Base-by-base conservation (phyloP, 345 rosid species). In the Litchi chinensis region DNA sequence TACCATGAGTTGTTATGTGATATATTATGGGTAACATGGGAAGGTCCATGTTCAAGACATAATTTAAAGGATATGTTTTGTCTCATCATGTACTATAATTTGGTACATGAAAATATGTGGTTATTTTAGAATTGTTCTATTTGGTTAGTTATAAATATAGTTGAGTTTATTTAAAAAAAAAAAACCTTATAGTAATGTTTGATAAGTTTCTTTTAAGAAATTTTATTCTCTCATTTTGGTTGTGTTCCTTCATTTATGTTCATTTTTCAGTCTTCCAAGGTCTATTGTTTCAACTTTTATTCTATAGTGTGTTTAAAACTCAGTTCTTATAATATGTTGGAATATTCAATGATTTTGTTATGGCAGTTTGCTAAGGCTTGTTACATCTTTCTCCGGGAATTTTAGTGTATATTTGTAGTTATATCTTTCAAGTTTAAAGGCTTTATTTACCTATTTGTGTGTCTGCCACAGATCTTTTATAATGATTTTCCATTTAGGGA, bases 281-380 rank as follows among this genome's bases (percentile, higher is more conserved):
- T 10, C 65, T 54, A 80, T 74, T 64, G 56, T 54, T 76, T 76
- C 16, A 52, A 15, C 39, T 76, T 73, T 13, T 22, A 12, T 39
- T 70, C 50, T 46, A 56, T 77, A 63, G 28, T 44, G 48, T 7
- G 40, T 41, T 73, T 70, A 62, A 40, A 70, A 70, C 28, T 21
- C 37, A 32, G 39, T 19, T 44, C 44, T 43, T n/a, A 4, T 68
- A 18, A 69, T 70, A 43, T 71, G 76, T 70, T 70, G 40, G 70
- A 16, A 62, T 71, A 12, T 62, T 32, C 11, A 6, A 16, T 70
- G 59, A 70, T 41, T 57, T 68, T 69, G 73, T 69, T 68, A 41
- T 69, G 80, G 43, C 39, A 44, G 41, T 22, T 26, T 63, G 67
- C 40, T 13, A 5, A 74, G 68, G 41, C 24, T 60, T 74, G 40